Conservation (phyloP, 2,329 filamentous ascomycete species). For the Cladosporium sp. region DNA sequence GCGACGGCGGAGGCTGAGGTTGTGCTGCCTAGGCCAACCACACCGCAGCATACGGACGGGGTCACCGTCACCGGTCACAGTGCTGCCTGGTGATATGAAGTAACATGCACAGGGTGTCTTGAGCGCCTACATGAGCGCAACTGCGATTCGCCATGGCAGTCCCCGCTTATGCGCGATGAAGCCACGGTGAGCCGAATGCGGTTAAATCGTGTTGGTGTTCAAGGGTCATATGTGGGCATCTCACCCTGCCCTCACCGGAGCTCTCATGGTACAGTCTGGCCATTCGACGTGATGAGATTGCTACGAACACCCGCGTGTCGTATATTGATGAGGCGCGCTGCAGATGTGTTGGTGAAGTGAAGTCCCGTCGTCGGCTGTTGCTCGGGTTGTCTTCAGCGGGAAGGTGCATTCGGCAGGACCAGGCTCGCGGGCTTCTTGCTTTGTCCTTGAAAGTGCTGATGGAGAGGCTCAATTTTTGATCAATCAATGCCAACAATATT, state of each 20-base stretch:
- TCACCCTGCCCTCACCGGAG: not conserved
- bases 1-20: not conserved
- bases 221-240: not conserved
- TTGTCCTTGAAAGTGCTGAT: no score
- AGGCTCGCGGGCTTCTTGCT: no score
- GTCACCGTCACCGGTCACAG: slow-evolving; percentile 5
- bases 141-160: not conserved
- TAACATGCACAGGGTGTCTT: not conserved
- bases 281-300: not conserved
- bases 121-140: not conserved
- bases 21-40: slow-evolving; percentile 3
- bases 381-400: not conserved
- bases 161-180: slow-evolving; percentile 2
- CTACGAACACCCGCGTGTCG: not conserved
- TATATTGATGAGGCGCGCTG: not conserved
- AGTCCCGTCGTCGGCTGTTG: not conserved
- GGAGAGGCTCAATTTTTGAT: no score
- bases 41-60: not conserved
- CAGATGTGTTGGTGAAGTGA: not conserved
- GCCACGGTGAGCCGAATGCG: not conserved
- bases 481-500: no score
- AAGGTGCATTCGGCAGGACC: not conserved
- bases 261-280: not conserved
- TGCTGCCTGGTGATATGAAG: not conserved
- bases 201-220: not conserved